Evolutionary conservation across 495 filamentous ascomycete species (phyloP).

Genomic region (Xylaria flabelliformis): DNA sequence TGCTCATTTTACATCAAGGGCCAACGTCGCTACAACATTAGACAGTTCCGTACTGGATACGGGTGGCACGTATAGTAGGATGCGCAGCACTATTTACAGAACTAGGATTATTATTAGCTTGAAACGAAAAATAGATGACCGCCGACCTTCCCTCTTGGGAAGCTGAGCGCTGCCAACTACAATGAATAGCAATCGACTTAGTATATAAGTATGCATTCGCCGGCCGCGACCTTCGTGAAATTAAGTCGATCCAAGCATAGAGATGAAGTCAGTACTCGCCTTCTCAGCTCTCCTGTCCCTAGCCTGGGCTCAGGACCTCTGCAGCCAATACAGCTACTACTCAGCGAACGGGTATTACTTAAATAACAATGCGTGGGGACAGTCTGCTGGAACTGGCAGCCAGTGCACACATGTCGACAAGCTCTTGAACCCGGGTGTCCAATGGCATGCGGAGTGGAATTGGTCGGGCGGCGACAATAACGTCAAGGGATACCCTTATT

Average conservation of each 20-base stretch:
- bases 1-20: background rate
- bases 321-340: conserved; percentile 48
- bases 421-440: conserved; percentile 51
- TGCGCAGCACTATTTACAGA: background rate
- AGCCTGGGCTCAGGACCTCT: conserved; percentile 39
- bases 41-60: too few relatives aligned
- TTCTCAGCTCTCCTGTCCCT: conserved; percentile 20
- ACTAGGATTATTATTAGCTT: conserved; percentile 13
- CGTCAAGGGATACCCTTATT: conserved; percentile 69
- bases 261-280: conserved; percentile 26
- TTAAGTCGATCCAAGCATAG: background rate
- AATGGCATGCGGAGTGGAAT: conserved; percentile 64
- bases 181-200: background rate
- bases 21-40: background rate
- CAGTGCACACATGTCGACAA: conserved; percentile 65
- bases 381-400: conserved; percentile 52
- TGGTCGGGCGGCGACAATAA: conserved; percentile 58
- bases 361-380: conserved; percentile 63
- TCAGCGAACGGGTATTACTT: conserved; percentile 46
- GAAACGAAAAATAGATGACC: background rate
- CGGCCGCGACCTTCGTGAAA: background rate
- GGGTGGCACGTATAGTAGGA: background rate
- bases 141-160: conserved; percentile 19
- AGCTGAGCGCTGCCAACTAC: background rate
- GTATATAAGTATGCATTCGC: conserved; percentile 4